Base-by-base conservation (phyloP, 225 moss, liverwort and hornwort genomes). In the Anthoceros angustus region DNA sequence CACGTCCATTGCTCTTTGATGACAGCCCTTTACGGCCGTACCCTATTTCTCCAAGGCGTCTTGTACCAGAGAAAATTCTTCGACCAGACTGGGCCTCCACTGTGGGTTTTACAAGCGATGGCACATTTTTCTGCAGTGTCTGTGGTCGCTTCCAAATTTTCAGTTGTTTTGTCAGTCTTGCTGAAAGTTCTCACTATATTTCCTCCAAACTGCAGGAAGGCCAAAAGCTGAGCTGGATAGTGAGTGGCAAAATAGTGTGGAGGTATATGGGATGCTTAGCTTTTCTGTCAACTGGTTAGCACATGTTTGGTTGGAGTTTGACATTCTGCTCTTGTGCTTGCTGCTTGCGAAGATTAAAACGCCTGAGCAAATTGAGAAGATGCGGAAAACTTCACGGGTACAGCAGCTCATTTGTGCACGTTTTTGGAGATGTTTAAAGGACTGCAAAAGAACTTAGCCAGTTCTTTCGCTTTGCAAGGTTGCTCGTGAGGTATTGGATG, bases 11-110 rank as follows among this genome's bases (percentile, higher is more conserved):
- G 32, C 32, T 4, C 32, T 32, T 32, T 32, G 32, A 32, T 32
- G 32, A 48, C 46, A 48, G 46, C 5, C 3, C 80, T 46, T 64
- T 92, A 72, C 82, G 80, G 66, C 79, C 91, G 45, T 89, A 80
- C 74, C 95, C 95, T 42, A 87, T 92, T 42, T 92, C 95, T 70
- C 86, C 91, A 64, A 85, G 95, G 65, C 88, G 83, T 63, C 73
- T 98, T 69, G 81, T 98, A 72, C 95, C 91, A 50, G 86, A 85
- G 43, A 69, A 72, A 49, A 92, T 91, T 69, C 74, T 80, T 72
- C 88, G 88, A 62, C 95, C 95, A 73, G 95, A 98, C 4, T 98
- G 95, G 95, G 87, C 88, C 25, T 75, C 95, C 41, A 84, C 75
- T 70, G 94, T 90, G 46, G 5, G 46, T 48, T 48, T 6, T 48